Base-by-base conservation (phyloP, 2,329 filamentous ascomycete species). In the Escovopsis sp. region DNA sequence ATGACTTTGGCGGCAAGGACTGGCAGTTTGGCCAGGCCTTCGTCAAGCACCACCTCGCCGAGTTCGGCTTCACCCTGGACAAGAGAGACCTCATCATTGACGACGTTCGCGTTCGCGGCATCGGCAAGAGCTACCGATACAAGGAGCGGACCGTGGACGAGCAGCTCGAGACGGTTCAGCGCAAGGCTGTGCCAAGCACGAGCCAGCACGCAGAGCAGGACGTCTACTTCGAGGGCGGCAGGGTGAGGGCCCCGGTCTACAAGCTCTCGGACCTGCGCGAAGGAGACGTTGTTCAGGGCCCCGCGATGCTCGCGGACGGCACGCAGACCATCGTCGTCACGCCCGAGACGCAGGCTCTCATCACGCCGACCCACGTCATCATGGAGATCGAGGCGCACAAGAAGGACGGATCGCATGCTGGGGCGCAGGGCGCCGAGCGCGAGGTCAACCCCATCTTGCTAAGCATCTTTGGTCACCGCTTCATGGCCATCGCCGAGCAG, bases 301-400 rank as follows among this genome's bases (percentile, higher is more conserved):
- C 87, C 1, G 86, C 86, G 0, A 83, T 94, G 57, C 69, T 94
- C 39, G 84, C 84, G 2, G 87, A 88, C 49, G 79, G 79, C 8
- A 87, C 82, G 1, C 88, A 94, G 56, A 96, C 88, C 0, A 90
- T 96, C 42, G 83, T 94, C 0, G 76, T 94, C 3, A 82, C 83
- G 0, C 88, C 87, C 0, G 72, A 71, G 21, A 73, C 85, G 3
- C 72, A 74, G 16, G 88, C 87, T 0, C 59, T 86, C 17, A 66
- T 94, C 23, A 76, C 93, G 14, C 69, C 84, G 42, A 93, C 86
- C 0, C 88, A 94, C 48, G 84, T 94, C 7, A 70, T 94, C 6
- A 87, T 94, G 49, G 85, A 94, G 43, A 70, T 90, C 28, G 72
- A 77, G 36, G 75, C 76, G 32, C 60, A 70, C 42, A 64, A 50